phyloP scores from a whole-genome alignment of 306 rosid genomes.

The Malus sylvestris region DNA sequence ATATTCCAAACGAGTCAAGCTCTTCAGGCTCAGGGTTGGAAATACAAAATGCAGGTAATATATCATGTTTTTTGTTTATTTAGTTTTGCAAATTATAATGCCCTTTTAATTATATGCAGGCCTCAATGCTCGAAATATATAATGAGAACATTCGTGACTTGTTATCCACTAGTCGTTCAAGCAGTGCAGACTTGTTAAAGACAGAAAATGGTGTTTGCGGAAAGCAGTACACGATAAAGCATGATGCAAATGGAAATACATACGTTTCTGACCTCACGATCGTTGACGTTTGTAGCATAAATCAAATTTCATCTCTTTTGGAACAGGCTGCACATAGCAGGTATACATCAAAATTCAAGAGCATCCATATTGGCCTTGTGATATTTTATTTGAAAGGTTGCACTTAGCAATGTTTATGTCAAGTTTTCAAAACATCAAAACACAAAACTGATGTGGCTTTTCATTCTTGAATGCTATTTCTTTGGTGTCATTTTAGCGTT shows the following conservation, averaged over 20 bases:
- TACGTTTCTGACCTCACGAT: constrained; percentile 76
- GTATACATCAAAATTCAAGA: constrained; percentile 18
- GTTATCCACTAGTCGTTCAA: constrained; percentile 51
- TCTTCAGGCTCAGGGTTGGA: constrained; percentile 83
- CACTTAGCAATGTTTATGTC: background rate
- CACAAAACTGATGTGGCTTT: background rate
- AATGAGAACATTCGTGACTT: constrained; percentile 90
- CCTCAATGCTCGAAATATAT: constrained; percentile 81
- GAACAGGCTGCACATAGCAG: constrained; percentile 86
- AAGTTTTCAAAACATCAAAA: background rate
- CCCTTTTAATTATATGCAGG: constrained; percentile 32
- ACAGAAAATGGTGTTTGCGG: constrained; percentile 55
- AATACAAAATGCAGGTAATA: constrained; percentile 77
- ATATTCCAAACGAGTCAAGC: constrained; percentile 76
- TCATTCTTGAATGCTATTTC: background rate
- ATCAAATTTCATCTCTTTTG: constrained; percentile 82
- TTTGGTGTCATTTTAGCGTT: background rate
- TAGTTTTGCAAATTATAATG: constrained; percentile 1
- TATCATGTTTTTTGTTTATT: constrained; percentile 2
- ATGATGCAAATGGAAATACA: constrained; percentile 84
- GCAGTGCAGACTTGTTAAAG: constrained; percentile 38
- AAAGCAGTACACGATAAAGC: constrained; percentile 81
- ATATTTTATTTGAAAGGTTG: background rate
- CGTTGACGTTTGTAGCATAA: constrained; percentile 66
- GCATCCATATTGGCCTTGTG: background rate